Percentiles rank a stretch among this genome's conserved stretches.
phyloP scores from a whole-genome alignment of 768 basidiomycete genomes.

The Lentinula guzmanii region DNA sequence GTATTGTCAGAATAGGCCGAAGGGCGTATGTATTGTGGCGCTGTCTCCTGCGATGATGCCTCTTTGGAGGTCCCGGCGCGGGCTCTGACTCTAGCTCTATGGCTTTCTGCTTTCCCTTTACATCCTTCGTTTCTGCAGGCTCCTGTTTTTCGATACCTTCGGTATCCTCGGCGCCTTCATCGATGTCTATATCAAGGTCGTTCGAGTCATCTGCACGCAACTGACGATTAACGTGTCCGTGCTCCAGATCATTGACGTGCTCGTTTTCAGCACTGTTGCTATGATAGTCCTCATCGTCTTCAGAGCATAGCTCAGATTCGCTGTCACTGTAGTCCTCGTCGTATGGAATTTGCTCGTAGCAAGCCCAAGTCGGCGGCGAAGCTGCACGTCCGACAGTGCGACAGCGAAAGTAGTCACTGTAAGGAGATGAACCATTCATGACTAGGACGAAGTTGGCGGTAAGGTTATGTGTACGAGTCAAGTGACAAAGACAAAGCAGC shows the following conservation, averaged over 20 bases:
- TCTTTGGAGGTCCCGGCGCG: slow-evolving; percentile 38
- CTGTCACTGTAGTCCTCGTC: slow-evolving; percentile 58
- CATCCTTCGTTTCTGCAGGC: slow-evolving; percentile 43
- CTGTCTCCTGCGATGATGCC: slow-evolving; percentile 47
- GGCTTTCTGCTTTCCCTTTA: slow-evolving; percentile 79
- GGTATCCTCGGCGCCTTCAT: slow-evolving; percentile 38
- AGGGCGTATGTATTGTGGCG: slow-evolving; percentile 49
- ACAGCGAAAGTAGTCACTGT: slow-evolving; percentile 47
- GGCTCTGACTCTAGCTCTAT: slow-evolving; percentile 65
- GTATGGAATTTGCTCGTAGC: slow-evolving; percentile 84
- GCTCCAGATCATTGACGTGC: slow-evolving; percentile 25
- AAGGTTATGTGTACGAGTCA: neutral
- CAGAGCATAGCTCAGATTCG: slow-evolving; percentile 62
- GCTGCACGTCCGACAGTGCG: slow-evolving; percentile 76
- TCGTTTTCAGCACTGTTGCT: slow-evolving; percentile 15
- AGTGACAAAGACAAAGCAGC: neutral
- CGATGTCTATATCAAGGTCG: slow-evolving; percentile 51
- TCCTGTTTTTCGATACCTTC: slow-evolving; percentile 38
- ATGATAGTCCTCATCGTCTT: slow-evolving; percentile 66
- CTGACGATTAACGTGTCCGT: slow-evolving; percentile 26
- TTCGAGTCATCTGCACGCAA: slow-evolving; percentile 19
- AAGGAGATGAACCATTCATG: slow-evolving; percentile 34
- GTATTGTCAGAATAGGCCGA: slow-evolving; percentile 81
- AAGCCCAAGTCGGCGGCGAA: slow-evolving; percentile 83
- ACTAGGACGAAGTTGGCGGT: neutral